A percentile compares a stretch with the other conserved stretches of the same genome.
phyloP scores from a whole-genome alignment of 2,329 filamentous ascomycete species.

The Nannizziopsis barbatae region DNA sequence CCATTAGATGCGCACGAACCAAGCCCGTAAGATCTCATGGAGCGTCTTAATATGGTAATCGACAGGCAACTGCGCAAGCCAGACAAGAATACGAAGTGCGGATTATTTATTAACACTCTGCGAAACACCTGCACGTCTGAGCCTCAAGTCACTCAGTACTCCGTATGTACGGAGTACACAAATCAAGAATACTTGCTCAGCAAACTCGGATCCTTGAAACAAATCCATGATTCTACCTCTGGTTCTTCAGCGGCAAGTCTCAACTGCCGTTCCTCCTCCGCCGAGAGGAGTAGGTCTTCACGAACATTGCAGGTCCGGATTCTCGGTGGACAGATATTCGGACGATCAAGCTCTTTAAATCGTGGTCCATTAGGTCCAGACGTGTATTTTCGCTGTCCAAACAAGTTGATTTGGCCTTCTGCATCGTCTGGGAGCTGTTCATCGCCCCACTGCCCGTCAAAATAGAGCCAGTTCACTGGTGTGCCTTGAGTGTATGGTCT shows the following conservation, averaged over 20 bases:
- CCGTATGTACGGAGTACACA: constrained; percentile 39
- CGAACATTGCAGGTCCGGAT: neutral
- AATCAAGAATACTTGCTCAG: constrained; percentile 15
- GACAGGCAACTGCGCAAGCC: too few relatives aligned
- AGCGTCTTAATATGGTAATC: too few relatives aligned
- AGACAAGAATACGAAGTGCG: too few relatives aligned
- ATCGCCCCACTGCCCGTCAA: constrained; percentile 52
- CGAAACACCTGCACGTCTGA: too few relatives aligned
- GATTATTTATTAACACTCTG: too few relatives aligned
- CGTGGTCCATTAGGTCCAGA: constrained; percentile 51
- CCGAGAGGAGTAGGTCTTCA: neutral
- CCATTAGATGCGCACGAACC: too few relatives aligned
- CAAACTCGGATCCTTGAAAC: too few relatives aligned
- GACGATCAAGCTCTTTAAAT: constrained; percentile 48
- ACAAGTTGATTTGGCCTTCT: constrained; percentile 31
- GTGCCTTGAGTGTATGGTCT: constrained; percentile 36
- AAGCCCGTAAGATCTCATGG: too few relatives aligned
- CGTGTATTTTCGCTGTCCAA: constrained; percentile 46
- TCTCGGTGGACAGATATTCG: constrained; percentile 45
- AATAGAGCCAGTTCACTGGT: constrained; percentile 47
- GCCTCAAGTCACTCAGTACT: too few relatives aligned
- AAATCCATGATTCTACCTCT: neutral
- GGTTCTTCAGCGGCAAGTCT: neutral
- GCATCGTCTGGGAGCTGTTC: constrained; percentile 44
- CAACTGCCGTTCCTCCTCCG: constrained; percentile 6